Evolutionary conservation across 257 asterid species (phyloP), one percentile per base, ranked within the genome.

Genomic region (Anisodus acutangulus): DNA sequence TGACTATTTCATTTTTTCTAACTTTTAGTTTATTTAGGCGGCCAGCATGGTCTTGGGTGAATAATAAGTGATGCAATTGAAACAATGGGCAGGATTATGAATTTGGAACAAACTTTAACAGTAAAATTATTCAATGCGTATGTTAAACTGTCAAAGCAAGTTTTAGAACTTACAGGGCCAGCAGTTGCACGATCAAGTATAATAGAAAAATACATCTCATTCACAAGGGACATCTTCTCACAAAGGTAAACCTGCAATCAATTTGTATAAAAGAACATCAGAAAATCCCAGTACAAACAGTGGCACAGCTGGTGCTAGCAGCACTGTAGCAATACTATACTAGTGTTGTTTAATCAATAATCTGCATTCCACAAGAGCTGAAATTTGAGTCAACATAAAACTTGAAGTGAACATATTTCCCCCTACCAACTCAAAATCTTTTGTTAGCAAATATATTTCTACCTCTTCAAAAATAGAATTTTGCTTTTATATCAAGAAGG

Each of bases 171-270:
- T 92, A 95, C 97, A 78, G 98, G 99, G 68, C 99, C 99, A 87
- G 98, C 98, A 72, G 96, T 86, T 89, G 81, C 88, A 84, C 97
- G 99, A 80, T 95, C 99, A 79, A 95, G 98, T 84, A 96, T 95
- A 81, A 95, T 95, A 85, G 99, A 97, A 64, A 95, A 95, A 90
- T 95, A 95, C 99, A 95, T 95, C 91, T 95, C 99, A 85, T 95
- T 95, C 89, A 95, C 98, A 83, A 95, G 94, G 16, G 97, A 90
- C 79, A 95, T 80, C 89, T 95, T 95, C 90, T 95, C 95, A 85
- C 95, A 92, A 90, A 94, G 88, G 86, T 95, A 95, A 85, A 95
- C 97, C 99, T 95, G 96, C 76, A 85, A 81, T 10, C 81, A 78
- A 84, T 51, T 62, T 9, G 19, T 62, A 9, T 9, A 19, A 62